Base-by-base conservation (phyloP, 1,284 basidiomycete species). In the Trichosporon asahii region DNA sequence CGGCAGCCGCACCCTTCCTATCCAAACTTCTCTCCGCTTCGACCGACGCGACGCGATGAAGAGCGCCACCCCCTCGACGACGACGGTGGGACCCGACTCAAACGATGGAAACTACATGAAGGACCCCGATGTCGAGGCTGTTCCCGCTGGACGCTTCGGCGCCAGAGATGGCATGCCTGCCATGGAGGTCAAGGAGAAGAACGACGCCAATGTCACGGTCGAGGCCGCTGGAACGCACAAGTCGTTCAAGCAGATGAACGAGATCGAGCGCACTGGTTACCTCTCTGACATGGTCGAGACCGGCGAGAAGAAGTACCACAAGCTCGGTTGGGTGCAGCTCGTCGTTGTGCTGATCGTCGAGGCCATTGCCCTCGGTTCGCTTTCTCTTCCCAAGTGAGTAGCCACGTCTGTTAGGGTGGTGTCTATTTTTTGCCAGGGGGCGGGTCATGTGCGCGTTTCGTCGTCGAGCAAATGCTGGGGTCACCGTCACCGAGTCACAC, bases 281-380 rank as follows among this genome's bases (percentile, higher is more conserved):
- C 29, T 63, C 35, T 66, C 71, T 7, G 68, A 67, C 27, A 25
- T 65, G 5, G 64, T 60, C 15, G 31, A 53, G n/a, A 44, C 23
- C n/a, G 71, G 71, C 63, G 68, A 72, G 57, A 18, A 53, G n/a
- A 72, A 72, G 68, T 70, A 64, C 68, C 68, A 72, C 71, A 65
- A 72, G 68, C 71, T 72, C 37, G 68, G 68, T 6, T 72, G 71
- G 71, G 8, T 66, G 2, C 71, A 72, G 68, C 71, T 72, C 23
- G 66, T 68, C n/a, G 66, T 72, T 29, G 71, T 72, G 21, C 66
- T 72, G 11, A 68, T 70, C 49, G 68, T 70, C 57, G 60, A 65
- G 35, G 71, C 71, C n/a, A 66, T 72, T 5, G 71, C 71, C 1
- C 71, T 72, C 46, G 71, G 71, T 11, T 61, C 68, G 7, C 66